Conservation (phyloP, 2,329 filamentous ascomycete species). For the Botrytis paeoniae region DNA sequence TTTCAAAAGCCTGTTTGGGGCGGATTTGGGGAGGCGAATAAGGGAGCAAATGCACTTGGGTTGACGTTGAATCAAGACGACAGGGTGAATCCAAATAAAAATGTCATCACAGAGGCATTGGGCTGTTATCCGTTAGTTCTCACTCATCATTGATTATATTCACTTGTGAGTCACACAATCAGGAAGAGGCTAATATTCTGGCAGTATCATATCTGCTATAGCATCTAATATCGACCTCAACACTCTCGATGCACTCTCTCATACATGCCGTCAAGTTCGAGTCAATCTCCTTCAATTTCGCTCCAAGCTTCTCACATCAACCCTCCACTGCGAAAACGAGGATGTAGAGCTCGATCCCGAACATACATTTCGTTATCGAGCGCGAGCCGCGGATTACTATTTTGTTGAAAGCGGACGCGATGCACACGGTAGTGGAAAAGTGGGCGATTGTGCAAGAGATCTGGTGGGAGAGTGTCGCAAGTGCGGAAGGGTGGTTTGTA, state of each 20-base stretch:
- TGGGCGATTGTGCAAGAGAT: slow-evolving; percentile 78
- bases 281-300: slow-evolving; percentile 76
- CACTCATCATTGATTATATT: slow-evolving; percentile 36
- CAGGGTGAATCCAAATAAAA: slow-evolving; percentile 48
- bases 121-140: slow-evolving; percentile 65
- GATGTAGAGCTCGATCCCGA: slow-evolving; percentile 52
- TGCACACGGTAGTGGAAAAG: slow-evolving; percentile 57
- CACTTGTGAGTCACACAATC: slow-evolving; percentile 13
- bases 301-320: slow-evolving; percentile 66
- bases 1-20: slow-evolving; percentile 19
- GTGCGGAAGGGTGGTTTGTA: slow-evolving; percentile 74
- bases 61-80: slow-evolving; percentile 15
- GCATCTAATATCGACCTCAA: slow-evolving; percentile 80
- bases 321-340: slow-evolving; percentile 79
- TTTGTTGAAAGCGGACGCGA: slow-evolving; percentile 54
- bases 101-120: slow-evolving; percentile 59
- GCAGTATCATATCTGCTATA: slow-evolving; percentile 73
- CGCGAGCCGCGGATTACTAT: slow-evolving; percentile 56
- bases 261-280: slow-evolving; percentile 77
- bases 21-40: slow-evolving; percentile 16
- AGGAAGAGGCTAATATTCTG: slow-evolving; percentile 8
- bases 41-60: background rate
- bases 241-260: slow-evolving; percentile 77
- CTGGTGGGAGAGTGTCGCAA: slow-evolving; percentile 80
- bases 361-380: slow-evolving; percentile 55